Evolutionary conservation across 768 basidiomycete species (phyloP), one percentile per base, ranked within the genome.

Genomic region (Gloeophyllum trabeum): DNA sequence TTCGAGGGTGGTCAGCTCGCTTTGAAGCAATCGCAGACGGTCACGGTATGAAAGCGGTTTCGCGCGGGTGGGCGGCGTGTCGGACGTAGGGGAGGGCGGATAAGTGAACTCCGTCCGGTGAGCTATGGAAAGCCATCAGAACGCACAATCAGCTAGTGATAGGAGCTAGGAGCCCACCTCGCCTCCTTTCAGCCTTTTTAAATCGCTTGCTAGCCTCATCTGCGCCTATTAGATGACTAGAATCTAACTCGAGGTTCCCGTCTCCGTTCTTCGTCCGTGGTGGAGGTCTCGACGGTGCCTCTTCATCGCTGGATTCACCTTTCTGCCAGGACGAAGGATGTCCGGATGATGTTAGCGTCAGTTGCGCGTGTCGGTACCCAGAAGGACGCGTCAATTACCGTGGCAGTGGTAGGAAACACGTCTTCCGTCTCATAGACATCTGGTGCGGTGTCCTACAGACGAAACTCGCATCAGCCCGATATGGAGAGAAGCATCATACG

Each of bases 361-460:
- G n/a, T n/a, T n/a, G n/a, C n/a, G n/a, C n/a, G n/a, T n/a, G n/a
- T n/a, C n/a, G n/a, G n/a, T n/a, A n/a, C n/a, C n/a, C n/a, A 16
- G 28, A 32, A 10, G 16, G 16, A 32, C 28, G 28, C 28, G 28
- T 32, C 42, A 14, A 61, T 73, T 56, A 81, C 83, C 48, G 69
- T 67, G 18, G 62, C 66, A 22, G 71, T 56, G 13, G 69, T 58
- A 12, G 72, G 79, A 53, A 79, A 71, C 13, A 75, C 67, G 50
- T 94, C 91, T 36, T 87, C 83, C 0, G 91, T 94, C 57, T 94
- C 91, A 55, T 94, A 94, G 35, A 94, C 76, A 58, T 94, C 91
- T 30, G 76, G 89, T 1, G 87, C 89, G 10, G 85, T 87, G 61
- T 92, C 90, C 90, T 94, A 53, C 42, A 6, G 43, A 35, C 35